Evolutionary conservation across 768 basidiomycete species (phyloP).

Genomic region (Suillus fuscotomentosus): DNA sequence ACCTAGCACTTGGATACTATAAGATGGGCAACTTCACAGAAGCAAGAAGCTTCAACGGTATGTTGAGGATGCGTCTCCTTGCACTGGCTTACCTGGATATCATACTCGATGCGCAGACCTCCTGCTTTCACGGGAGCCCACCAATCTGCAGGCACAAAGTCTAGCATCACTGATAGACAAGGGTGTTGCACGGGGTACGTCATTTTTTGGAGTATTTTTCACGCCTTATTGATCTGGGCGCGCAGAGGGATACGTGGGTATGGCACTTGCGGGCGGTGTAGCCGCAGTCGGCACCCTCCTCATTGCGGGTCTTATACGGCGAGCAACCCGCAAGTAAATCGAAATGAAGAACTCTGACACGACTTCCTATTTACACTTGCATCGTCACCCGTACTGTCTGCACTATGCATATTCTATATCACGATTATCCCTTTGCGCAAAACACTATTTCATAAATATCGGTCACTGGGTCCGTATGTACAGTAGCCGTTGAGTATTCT

Average conservation of each 20-base stretch:
- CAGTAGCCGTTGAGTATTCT: neutral
- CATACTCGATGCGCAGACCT: slow-evolving; percentile 49
- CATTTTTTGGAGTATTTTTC: neutral
- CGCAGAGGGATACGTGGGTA: slow-evolving; percentile 96
- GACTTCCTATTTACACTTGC: slow-evolving; percentile 16
- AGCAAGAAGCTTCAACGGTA: slow-evolving; percentile 90
- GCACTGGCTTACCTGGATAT: neutral
- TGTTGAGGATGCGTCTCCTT: slow-evolving; percentile 23
- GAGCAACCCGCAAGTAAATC: slow-evolving; percentile 55
- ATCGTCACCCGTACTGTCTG: slow-evolving; percentile 7
- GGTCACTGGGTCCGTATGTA: slow-evolving; percentile 12
- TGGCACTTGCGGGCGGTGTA: slow-evolving; percentile 91
- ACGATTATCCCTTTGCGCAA: slow-evolving; percentile 11
- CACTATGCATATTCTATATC: slow-evolving; percentile 27
- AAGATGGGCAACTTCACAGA: slow-evolving; percentile 96
- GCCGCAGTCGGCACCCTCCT: slow-evolving; percentile 81
- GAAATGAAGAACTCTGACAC: slow-evolving; percentile 14
- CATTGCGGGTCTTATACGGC: slow-evolving; percentile 79
- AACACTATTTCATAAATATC: slow-evolving; percentile 8
- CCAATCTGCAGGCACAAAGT: slow-evolving; percentile 91
- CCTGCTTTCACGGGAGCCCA: slow-evolving; percentile 87
- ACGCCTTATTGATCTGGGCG: slow-evolving; percentile 1
- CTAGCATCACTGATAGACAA: slow-evolving; percentile 83
- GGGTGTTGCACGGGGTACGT: slow-evolving; percentile 75
- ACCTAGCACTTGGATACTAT: slow-evolving; percentile 93